Evolutionary conservation across 139 green algal genomes (phyloP).

Genomic region (Edaphochlamys debaryana): DNA sequence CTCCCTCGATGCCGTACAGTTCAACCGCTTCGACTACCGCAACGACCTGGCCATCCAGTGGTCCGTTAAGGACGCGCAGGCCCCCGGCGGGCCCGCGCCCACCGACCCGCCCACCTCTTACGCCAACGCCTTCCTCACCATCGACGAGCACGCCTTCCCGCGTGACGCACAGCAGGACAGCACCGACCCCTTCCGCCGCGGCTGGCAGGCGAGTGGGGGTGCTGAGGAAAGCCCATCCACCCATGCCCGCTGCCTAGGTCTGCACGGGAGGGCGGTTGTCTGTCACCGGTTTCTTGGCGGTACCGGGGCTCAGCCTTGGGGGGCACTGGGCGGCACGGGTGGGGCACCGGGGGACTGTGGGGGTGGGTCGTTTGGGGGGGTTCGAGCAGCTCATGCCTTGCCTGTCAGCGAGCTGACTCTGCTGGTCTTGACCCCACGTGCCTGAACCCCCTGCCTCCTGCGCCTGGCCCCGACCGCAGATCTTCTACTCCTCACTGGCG

Average conservation of each 20-base stretch:
- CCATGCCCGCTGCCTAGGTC: no score
- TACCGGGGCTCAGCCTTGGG: no score
- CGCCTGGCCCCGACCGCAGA: not conserved
- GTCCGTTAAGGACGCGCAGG: conserved; percentile 6
- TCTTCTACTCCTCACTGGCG: conserved; percentile 18
- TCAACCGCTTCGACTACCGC: conserved; percentile 14
- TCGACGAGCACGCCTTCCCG: conserved; percentile 42
- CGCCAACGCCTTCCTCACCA: conserved; percentile 44
- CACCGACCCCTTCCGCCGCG: not conserved
- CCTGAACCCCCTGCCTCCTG: no score
- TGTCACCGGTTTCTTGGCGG: no score
- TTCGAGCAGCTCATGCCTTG: no score
- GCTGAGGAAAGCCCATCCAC: no score
- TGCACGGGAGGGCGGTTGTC: no score
- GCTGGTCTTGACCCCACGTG: no score
- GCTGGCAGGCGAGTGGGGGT: not conserved
- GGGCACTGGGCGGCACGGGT: not conserved
- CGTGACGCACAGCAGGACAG: conserved; percentile 1
- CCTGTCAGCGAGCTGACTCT: no score
- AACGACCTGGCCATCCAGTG: conserved; percentile 44
- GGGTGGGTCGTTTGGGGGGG: conserved; percentile 8
- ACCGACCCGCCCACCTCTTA: not conserved
- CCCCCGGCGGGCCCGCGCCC: not conserved
- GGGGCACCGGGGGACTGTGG: not conserved
- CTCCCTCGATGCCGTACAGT: no score